Evolutionary conservation across 768 basidiomycete species (phyloP).

Genomic region (Leccinellum albellum): DNA sequence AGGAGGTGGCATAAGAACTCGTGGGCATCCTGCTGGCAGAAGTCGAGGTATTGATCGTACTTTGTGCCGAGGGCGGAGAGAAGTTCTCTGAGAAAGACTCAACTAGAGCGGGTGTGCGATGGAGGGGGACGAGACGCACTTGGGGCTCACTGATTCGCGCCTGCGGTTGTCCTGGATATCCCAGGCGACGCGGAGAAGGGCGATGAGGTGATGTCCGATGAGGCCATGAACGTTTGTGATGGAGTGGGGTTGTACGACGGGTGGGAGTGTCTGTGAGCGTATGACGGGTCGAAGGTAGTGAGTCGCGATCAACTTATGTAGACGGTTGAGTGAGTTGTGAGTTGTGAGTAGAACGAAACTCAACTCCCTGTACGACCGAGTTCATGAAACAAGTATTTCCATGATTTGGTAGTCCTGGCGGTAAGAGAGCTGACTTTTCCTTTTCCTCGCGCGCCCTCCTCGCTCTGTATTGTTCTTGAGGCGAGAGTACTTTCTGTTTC

Average conservation of each 20-base stretch:
- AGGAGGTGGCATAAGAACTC: constrained; percentile 87
- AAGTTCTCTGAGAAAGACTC: constrained; percentile 44
- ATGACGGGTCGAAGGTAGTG: constrained; percentile 55
- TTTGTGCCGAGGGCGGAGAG: constrained; percentile 71
- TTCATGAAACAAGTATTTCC: constrained; percentile 97
- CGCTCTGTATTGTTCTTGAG: constrained; percentile 61
- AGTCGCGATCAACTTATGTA: constrained; percentile 63
- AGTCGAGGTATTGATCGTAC: constrained; percentile 93
- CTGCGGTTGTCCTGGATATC: constrained; percentile 48
- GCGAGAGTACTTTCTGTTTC: constrained; percentile 52
- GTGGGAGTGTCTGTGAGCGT: constrained; percentile 49
- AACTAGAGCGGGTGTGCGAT: background rate
- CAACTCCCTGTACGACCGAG: constrained; percentile 75
- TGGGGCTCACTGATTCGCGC: constrained; percentile 60
- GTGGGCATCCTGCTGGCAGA: constrained; percentile 94
- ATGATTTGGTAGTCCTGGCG: constrained; percentile 75
- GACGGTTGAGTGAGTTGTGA: background rate
- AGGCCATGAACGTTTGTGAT: constrained; percentile 61
- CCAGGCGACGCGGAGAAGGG: constrained; percentile 62
- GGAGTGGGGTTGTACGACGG: constrained; percentile 41
- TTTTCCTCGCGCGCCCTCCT: constrained; percentile 59
- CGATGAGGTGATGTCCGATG: constrained; percentile 52
- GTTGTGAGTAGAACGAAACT: constrained; percentile 30
- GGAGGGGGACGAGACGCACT: constrained; percentile 40
- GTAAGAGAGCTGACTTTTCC: constrained; percentile 56